These are phyloP conservation scores for Pilaira anomala DNA, from an alignment of 192 early-diverging fungal genomes.

Conservation along the genomic window DNA sequence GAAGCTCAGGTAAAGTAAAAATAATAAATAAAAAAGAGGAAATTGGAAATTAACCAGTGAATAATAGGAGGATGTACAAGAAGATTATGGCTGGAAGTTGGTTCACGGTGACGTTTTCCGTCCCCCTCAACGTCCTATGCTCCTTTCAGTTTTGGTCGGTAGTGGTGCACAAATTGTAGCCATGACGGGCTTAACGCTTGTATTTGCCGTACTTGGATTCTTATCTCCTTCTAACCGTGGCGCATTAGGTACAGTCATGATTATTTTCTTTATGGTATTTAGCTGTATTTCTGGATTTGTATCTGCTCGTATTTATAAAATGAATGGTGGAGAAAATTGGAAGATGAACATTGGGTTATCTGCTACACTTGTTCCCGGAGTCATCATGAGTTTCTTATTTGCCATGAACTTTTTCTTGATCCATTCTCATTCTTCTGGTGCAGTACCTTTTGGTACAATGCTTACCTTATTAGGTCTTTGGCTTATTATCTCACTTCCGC, in stretches of 20 bases:
- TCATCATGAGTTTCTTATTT: conserved; percentile 62
- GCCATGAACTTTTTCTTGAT: conserved; percentile 87
- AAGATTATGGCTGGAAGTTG: conserved; percentile 98
- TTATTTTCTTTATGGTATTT: conserved; percentile 90
- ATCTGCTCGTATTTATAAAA: conserved; percentile 90
- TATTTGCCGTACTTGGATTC: conserved; percentile 95
- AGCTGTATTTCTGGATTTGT: conserved; percentile 84
- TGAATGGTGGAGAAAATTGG: conserved; percentile 92
- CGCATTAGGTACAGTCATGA: conserved; percentile 88
- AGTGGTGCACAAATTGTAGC: conserved; percentile 79
- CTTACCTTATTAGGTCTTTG: conserved; percentile 79
- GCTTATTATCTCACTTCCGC: conserved; percentile 77
- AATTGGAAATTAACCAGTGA: not conserved
- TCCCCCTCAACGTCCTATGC: conserved; percentile 69
- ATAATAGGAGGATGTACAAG: conserved; percentile 67
- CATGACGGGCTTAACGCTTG: conserved; percentile 69
- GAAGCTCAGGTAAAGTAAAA: conserved; percentile 43
- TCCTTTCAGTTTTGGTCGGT: conserved; percentile 81
- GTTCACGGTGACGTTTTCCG: conserved; percentile 98
- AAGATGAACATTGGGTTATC: conserved; percentile 80
- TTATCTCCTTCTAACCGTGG: conserved; percentile 89
- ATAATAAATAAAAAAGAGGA: not conserved
- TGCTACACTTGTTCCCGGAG: conserved; percentile 73
- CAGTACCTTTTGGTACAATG: conserved; percentile 89
- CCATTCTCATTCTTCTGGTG: conserved; percentile 76